Base-by-base conservation (phyloP, 306 rosid species). In the Mimosa bimucronata region DNA sequence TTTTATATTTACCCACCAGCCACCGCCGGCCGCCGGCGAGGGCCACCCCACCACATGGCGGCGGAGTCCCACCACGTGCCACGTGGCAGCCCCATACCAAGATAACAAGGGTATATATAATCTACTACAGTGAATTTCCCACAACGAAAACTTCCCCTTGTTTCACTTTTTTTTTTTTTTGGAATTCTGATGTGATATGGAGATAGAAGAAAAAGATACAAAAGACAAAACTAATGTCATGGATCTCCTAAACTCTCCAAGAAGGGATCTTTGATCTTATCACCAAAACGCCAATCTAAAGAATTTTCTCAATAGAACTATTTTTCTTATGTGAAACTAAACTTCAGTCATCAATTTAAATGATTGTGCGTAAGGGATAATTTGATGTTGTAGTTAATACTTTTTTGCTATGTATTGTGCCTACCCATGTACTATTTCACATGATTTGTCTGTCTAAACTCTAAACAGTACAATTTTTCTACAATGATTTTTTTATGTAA, bases 151-250 rank as follows among this genome's bases (percentile, higher is more conserved):
- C 23, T 48, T 48, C 0, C 21, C 57, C 21, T 16, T 48, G 4
- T 16, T 48, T 48, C 7, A 15, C 5, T 48, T 48, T 18, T 0
- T 48, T 3, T 48, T 48, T 48, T 48, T 2, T 1, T 9, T 11
- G 9, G 9, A 45, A 45, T 11, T 11, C 9, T 45, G 50, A 13
- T 13, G 50, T 45, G 4, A 14, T 46, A 46, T 16, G 55, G 55
- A 48, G 55, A 16, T 48, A 16, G 21, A 48, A 11, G 29, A 29
- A 3, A 21, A 55, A 12, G 62, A 2, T 0, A 52, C 14, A 21
- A 11, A 48, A 46, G 58, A 86, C 82, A 77, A 80, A 80, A 71
- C 37, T 12, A 31, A 14, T 29, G 57, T 73, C 69, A 70, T 38
- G 57, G 52, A 61, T 45, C 53, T 67, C 55, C 6, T 14, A 46